Evolutionary conservation across 2,329 filamentous ascomycete species (phyloP).

Genomic region (Cryphonectria parasitica): DNA sequence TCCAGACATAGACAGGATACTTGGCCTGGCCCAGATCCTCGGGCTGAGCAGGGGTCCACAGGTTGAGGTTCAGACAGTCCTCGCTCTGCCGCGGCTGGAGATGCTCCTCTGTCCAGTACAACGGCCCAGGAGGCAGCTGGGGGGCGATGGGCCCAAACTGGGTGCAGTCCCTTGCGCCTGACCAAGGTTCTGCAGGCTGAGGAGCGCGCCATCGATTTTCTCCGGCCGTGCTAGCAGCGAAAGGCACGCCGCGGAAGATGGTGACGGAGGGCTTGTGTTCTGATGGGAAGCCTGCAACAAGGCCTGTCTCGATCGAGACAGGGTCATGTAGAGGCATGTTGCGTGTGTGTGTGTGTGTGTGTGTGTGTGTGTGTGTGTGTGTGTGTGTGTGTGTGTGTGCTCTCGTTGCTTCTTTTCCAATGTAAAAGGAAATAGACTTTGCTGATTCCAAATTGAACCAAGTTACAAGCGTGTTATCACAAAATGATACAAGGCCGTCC

Average conservation of each 20-base stretch:
- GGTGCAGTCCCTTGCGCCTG: constrained; percentile 30
- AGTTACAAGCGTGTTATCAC: background rate
- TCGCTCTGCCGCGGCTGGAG: constrained; percentile 44
- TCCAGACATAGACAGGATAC: constrained; percentile 10
- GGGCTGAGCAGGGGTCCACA: constrained; percentile 61
- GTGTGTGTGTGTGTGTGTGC: too few relatives aligned
- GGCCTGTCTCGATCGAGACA: constrained; percentile 8
- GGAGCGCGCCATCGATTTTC: constrained; percentile 42
- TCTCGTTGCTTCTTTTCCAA: too few relatives aligned
- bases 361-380: too few relatives aligned
- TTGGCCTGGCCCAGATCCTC: constrained; percentile 35
- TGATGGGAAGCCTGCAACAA: background rate
- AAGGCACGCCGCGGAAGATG: constrained; percentile 46
- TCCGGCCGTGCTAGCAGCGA: constrained; percentile 45
- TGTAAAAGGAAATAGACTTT: background rate
- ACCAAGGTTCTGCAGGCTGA: constrained; percentile 28
- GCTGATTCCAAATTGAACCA: background rate
- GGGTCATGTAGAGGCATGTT: background rate
- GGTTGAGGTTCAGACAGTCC: constrained; percentile 71
- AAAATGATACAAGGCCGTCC: background rate
- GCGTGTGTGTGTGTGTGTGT: background rate
- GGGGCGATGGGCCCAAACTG: constrained; percentile 37
- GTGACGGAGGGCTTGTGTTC: constrained; percentile 17
- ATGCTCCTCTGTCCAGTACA: constrained; percentile 26
- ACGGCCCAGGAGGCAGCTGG: constrained; percentile 31